Percentiles rank a stretch among this genome's conserved stretches.
These are phyloP conservation scores for Nymphaea thermarum DNA, from an alignment of 164 flowering plant species.

Conservation along the genomic window DNA sequence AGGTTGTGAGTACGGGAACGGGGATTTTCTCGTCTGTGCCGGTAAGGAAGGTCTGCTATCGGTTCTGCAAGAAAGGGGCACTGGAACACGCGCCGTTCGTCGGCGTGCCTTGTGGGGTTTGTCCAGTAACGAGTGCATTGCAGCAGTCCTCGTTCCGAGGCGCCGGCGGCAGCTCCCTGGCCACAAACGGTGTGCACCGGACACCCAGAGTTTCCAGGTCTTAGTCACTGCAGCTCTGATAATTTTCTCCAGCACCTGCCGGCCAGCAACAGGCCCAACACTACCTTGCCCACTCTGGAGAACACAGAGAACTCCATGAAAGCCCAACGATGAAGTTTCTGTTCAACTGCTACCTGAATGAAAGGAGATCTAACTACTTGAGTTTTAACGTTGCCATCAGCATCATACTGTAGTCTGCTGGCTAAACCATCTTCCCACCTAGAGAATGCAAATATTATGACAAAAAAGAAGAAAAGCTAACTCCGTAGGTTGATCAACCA, in stretches of 20 bases:
- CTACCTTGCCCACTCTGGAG: too few relatives aligned
- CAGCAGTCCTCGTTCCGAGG: too few relatives aligned
- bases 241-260: too few relatives aligned
- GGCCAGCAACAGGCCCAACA: too few relatives aligned
- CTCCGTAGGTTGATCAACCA: neutral
- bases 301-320: too few relatives aligned
- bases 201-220: too few relatives aligned
- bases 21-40: slow-evolving; percentile 51
- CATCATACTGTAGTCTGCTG: slow-evolving; percentile 47
- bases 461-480: neutral
- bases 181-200: too few relatives aligned
- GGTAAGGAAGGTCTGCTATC: slow-evolving; percentile 46
- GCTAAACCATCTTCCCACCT: slow-evolving; percentile 93
- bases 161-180: too few relatives aligned
- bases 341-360: slow-evolving; percentile 58
- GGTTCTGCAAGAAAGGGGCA: slow-evolving; percentile 12
- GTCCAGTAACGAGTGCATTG: slow-evolving; percentile 57
- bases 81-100: slow-evolving; percentile 36
- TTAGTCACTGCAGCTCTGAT: too few relatives aligned
- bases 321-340: too few relatives aligned
- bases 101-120: slow-evolving; percentile 85
- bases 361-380: slow-evolving; percentile 72
- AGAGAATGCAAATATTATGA: slow-evolving; percentile 4
- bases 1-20: slow-evolving; percentile 45
- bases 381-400: slow-evolving; percentile 64